Percentiles rank a stretch among this genome's conserved stretches.
Evolutionary conservation across 768 basidiomycete genomes (phyloP).

Genomic region (Tricholoma flavovirens): DNA sequence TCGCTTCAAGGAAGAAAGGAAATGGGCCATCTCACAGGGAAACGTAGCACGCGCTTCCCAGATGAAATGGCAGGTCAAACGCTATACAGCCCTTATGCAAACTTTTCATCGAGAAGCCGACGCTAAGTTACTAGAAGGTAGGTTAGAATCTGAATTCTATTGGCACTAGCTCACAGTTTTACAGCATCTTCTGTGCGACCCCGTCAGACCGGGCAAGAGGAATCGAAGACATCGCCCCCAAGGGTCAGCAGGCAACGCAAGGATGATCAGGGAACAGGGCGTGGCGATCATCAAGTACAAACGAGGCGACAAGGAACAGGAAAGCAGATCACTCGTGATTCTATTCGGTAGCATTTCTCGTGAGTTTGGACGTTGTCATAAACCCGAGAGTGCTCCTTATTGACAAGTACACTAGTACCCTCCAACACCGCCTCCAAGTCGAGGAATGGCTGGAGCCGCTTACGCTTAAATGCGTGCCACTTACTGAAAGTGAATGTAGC

Average conservation of each 20-base stretch:
- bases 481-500: neutral
- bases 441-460: neutral
- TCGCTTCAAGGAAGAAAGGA: conserved; percentile 78
- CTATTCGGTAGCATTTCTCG: conserved; percentile 24
- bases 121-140: conserved; percentile 59
- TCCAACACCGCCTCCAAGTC: neutral
- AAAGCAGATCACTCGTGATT: conserved; percentile 30
- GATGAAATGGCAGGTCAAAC: conserved; percentile 81
- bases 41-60: conserved; percentile 70
- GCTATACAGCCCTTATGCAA: conserved; percentile 74
- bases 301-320: conserved; percentile 14
- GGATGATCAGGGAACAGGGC: conserved; percentile 5
- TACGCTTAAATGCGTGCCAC: neutral
- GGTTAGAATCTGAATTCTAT: conserved; percentile 8
- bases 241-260: conserved; percentile 11
- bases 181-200: conserved; percentile 13
- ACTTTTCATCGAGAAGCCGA: conserved; percentile 79
- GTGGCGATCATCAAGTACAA: neutral
- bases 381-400: neutral
- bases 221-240: conserved; percentile 17
- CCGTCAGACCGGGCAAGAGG: conserved; percentile 17
- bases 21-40: conserved; percentile 80
- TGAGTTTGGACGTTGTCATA: neutral
- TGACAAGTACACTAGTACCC: neutral
- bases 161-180: neutral